Evolutionary conservation across 2,329 filamentous ascomycete species (phyloP).

Genomic region (Fusarium tjaetaba): DNA sequence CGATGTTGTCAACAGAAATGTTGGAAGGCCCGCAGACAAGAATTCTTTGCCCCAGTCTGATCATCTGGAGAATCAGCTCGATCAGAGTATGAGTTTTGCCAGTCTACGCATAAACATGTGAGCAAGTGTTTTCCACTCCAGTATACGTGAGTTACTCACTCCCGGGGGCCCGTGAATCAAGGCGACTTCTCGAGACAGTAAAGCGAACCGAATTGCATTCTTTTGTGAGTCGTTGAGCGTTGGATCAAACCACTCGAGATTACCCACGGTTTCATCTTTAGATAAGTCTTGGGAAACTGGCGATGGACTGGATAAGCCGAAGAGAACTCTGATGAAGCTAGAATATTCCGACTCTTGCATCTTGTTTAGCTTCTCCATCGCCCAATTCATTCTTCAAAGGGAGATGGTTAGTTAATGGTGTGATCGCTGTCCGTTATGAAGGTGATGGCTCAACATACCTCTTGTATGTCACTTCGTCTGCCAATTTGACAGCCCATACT

Average conservation of each 20-base stretch:
- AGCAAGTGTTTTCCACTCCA: not conserved
- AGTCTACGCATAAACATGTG: conserved; percentile 60
- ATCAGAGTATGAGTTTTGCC: conserved; percentile 98
- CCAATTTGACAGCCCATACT: conserved; percentile 73
- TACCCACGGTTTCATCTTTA: conserved; percentile 55
- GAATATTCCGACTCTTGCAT: conserved; percentile 69
- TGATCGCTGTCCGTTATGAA: not conserved
- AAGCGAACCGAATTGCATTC: conserved; percentile 80
- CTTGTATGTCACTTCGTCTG: conserved; percentile 74
- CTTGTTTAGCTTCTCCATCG: conserved; percentile 68
- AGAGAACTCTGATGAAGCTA: conserved; percentile 68
- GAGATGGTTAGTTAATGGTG: not conserved
- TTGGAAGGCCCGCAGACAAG: conserved; percentile 98
- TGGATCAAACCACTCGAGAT: conserved; percentile 69
- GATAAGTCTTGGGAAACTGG: conserved; percentile 55
- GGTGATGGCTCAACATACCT: conserved; percentile 50
- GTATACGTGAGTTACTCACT: conserved; percentile 51
- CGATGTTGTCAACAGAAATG: conserved; percentile 97
- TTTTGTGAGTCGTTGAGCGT: conserved; percentile 74
- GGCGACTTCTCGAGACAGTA: conserved; percentile 83
- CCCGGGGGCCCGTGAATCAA: conserved; percentile 95
- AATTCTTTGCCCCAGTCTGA: conserved; percentile 76
- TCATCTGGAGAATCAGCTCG: conserved; percentile 91
- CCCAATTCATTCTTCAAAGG: conserved; percentile 65
- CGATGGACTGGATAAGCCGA: conserved; percentile 66